These are phyloP conservation scores for Deinandra increscens DNA, from an alignment of 129 eudicot genomes.

Conservation along the genomic window DNA sequence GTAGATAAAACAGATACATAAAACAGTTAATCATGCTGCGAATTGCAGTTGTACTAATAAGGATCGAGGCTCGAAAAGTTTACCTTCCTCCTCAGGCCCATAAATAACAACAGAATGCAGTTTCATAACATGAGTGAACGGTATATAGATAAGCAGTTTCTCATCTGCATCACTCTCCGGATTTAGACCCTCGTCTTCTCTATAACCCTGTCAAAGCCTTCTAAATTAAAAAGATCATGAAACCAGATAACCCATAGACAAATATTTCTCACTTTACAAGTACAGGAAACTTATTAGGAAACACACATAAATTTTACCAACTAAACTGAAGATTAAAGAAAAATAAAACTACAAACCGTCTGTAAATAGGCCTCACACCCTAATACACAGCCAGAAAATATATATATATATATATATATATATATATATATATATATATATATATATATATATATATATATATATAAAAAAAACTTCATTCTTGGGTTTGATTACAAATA, in stretches of 20 bases:
- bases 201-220: conserved; percentile 59
- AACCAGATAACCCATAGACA: neutral
- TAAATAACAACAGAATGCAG: conserved; percentile 69
- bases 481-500: no score
- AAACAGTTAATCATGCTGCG: neutral
- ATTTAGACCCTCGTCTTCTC: conserved; percentile 88
- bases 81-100: conserved; percentile 95
- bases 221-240: neutral
- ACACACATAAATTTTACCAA: no score
- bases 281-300: neutral
- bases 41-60: neutral
- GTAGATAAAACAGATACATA: neutral
- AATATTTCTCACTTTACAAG: neutral
- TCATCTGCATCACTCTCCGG: conserved; percentile 99
- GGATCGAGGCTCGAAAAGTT: neutral
- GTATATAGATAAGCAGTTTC: conserved; percentile 83
- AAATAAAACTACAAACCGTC: no score
- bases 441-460: no score
- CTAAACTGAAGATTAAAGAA: no score
- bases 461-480: no score
- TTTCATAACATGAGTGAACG: conserved; percentile 82
- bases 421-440: no score
- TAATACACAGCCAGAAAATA: no score
- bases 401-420: no score
- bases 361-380: no score